Evolutionary conservation across 2,329 filamentous ascomycete species (phyloP).

Genomic region (Neofusicoccum sp.): DNA sequence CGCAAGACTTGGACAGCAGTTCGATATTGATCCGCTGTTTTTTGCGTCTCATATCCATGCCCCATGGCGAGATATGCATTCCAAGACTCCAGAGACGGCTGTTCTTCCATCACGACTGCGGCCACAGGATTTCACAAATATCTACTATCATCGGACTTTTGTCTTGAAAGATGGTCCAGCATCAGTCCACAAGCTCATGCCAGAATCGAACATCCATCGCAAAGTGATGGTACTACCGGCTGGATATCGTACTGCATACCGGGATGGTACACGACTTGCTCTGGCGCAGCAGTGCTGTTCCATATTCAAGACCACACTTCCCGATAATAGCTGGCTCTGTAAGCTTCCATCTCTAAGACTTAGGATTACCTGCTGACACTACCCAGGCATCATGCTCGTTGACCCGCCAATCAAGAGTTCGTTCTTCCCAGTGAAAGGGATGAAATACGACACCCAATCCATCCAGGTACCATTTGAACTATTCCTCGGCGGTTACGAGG

Average conservation of each 20-base stretch:
- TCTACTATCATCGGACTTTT: constrained; percentile 22
- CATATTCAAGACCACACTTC: constrained; percentile 14
- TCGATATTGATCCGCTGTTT: neutral
- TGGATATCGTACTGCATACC: neutral
- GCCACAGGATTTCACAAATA: constrained; percentile 18
- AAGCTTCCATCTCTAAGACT: neutral
- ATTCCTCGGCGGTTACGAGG: constrained; percentile 20
- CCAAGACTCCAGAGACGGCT: constrained; percentile 21
- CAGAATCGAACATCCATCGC: constrained; percentile 11
- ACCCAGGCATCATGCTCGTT: constrained; percentile 20
- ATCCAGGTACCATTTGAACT: neutral
- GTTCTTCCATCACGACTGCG: constrained; percentile 22
- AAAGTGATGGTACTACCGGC: constrained; percentile 23
- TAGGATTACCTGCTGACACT: neutral
- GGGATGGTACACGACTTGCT: constrained; percentile 3
- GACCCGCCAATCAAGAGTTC: constrained; percentile 20
- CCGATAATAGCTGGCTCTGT: constrained; percentile 21
- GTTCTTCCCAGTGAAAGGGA: neutral
- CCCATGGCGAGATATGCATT: neutral
- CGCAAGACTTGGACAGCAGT: neutral
- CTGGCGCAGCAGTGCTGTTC: constrained; percentile 23
- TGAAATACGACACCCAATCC: neutral
- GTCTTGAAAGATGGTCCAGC: neutral
- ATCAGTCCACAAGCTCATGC: neutral
- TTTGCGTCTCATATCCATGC: neutral